Evolutionary conservation across 2,329 filamentous ascomycete species (phyloP).

Genomic region (Cladosporium phlei): DNA sequence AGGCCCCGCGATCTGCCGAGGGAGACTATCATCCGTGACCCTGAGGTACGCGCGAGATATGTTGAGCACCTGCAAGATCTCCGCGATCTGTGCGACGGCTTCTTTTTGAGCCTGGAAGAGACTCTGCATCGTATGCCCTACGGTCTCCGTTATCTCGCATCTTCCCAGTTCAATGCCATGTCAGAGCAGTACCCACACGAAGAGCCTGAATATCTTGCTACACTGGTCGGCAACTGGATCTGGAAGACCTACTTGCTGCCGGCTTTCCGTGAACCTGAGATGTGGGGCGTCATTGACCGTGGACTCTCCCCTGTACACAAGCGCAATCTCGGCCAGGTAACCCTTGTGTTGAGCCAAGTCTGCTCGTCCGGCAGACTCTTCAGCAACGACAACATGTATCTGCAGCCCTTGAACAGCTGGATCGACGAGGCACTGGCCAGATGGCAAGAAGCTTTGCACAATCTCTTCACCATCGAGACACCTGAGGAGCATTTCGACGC

Average conservation of each 20-base stretch:
- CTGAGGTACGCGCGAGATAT: slow-evolving; percentile 85
- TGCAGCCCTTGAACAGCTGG: slow-evolving; percentile 91
- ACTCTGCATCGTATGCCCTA: slow-evolving; percentile 85
- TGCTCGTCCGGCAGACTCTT: slow-evolving; percentile 83
- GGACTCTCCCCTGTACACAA: slow-evolving; percentile 86
- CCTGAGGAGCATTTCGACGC: slow-evolving; percentile 94
- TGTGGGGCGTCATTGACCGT: slow-evolving; percentile 87
- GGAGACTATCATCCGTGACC: slow-evolving; percentile 92
- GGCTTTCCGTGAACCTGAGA: slow-evolving; percentile 82
- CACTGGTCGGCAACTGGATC: slow-evolving; percentile 82
- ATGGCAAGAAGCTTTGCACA: slow-evolving; percentile 67
- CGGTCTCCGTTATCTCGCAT: slow-evolving; percentile 80
- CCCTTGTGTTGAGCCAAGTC: slow-evolving; percentile 86
- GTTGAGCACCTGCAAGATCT: slow-evolving; percentile 92
- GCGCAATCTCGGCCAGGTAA: slow-evolving; percentile 82
- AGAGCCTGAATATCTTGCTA: slow-evolving; percentile 69
- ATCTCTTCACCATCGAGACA: slow-evolving; percentile 76
- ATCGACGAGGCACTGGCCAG: slow-evolving; percentile 79
- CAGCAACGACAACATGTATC: slow-evolving; percentile 88
- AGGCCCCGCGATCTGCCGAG: slow-evolving; percentile 79
- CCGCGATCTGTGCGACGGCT: slow-evolving; percentile 88
- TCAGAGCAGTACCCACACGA: slow-evolving; percentile 75
- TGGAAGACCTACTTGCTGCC: slow-evolving; percentile 94
- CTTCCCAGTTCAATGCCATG: slow-evolving; percentile 78
- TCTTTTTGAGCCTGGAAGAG: slow-evolving; percentile 77